These are phyloP conservation scores for Diaporthe citrichinensis DNA, from an alignment of 2,329 filamentous ascomycete genomes.

Conservation along the genomic window DNA sequence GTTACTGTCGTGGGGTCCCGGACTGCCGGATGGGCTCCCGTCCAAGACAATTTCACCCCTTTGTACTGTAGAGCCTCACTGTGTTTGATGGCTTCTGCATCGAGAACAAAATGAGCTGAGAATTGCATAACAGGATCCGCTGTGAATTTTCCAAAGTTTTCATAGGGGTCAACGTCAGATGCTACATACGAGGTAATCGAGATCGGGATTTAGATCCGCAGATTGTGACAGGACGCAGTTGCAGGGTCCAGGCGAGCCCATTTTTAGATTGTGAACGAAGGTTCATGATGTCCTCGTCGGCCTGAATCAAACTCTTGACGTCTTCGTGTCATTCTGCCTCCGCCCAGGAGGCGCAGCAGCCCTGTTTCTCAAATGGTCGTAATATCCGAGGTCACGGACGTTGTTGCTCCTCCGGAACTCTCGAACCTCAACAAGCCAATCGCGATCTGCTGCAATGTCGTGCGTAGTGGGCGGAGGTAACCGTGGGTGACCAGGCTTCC, in stretches of 20 bases:
- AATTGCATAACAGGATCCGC: constrained; percentile 33
- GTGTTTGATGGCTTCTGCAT: constrained; percentile 21
- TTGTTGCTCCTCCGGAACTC: constrained; percentile 2
- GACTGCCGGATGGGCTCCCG: constrained; percentile 31
- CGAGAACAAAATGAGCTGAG: constrained; percentile 32
- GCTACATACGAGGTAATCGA: constrained; percentile 36
- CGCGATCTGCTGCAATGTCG: constrained; percentile 8
- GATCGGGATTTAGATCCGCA: constrained; percentile 40
- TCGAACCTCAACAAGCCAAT: constrained; percentile 12
- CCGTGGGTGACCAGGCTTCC: constrained; percentile 7
- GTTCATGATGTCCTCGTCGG: background rate
- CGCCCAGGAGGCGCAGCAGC: constrained; percentile 4
- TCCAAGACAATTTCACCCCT: constrained; percentile 23
- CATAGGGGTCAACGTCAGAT: constrained; percentile 18
- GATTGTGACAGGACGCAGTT: constrained; percentile 38
- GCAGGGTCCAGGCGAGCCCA: constrained; percentile 18
- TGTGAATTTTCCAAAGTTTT: constrained; percentile 23
- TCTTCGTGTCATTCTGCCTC: background rate
- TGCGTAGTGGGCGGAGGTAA: constrained; percentile 16
- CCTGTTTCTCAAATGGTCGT: background rate
- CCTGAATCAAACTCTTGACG: background rate
- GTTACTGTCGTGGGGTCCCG: constrained; percentile 36
- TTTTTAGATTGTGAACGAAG: background rate
- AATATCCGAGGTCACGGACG: constrained; percentile 25
- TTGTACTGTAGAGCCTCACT: constrained; percentile 33